Base-by-base conservation (phyloP, 345 rosid species). In the Leavenworthia alabamica region DNA sequence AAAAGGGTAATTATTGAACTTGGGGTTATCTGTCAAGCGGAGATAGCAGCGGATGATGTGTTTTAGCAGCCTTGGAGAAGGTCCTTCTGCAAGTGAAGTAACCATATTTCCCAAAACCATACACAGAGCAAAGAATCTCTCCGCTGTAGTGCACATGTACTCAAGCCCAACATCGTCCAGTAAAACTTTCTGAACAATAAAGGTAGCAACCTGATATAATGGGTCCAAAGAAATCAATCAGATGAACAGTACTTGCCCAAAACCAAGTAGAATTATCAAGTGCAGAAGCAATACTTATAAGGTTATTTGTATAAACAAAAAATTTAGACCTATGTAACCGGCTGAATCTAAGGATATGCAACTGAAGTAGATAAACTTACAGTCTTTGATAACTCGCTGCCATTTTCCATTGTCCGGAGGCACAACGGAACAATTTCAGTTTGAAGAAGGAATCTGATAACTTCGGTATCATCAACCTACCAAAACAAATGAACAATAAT, bases 141-240 rank as follows among this genome's bases (percentile, higher is more conserved):
- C 99, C 7, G 92, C 83, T 42, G 86, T 78, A 22, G 84, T 75
- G 66, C 93, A 88, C 53, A 92, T 89, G 71, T 92, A 89, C 59
- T 92, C 90, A 80, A 92, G 76, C 62, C 99, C 97, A 70, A 93
- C 78, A 65, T 84, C 92, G 75, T 93, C 99, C 67, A 78, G 67
- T 72, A 89, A 73, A 65, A 93, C 86, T 72, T 82, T 84, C 67
- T 83, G 97, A 64, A 93, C 82, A 8, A 93, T 93, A 68, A 89
- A 89, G 32, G 97, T 89, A 0, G 96, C 99, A 59, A 93, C 97
- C 99, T 93, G 90, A 70, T 60, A 73, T 41, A 37, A 44, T 6
- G 12, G 1, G 60, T 15, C 15, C 43, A 54, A 53, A 54, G 8
- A 28, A 7, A 57, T 20, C 32, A 67, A 15, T 10, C 35, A 48